These are phyloP conservation scores for Eucalyptus regnans DNA, from an alignment of 345 rosid species.

Conservation along the genomic window DNA sequence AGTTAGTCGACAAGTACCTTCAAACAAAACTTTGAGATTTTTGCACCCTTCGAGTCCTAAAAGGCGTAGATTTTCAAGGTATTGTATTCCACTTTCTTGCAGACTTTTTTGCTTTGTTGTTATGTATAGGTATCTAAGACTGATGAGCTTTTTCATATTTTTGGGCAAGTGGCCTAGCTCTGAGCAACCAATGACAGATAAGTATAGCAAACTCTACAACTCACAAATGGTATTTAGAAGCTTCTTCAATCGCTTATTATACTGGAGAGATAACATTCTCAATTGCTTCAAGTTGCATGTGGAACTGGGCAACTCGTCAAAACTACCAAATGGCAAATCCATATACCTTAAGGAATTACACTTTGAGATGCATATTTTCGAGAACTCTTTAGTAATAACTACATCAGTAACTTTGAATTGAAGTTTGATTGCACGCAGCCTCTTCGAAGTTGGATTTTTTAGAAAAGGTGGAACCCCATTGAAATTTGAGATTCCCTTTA, in stretches of 20 bases:
- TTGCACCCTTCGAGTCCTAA: rapidly evolving
- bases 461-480: not conserved
- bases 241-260: not conserved
- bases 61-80: not conserved
- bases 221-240: not conserved
- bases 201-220: not conserved
- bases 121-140: not conserved
- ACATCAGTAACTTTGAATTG: not conserved
- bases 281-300: not conserved
- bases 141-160: not conserved
- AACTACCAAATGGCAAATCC: not conserved
- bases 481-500: not conserved
- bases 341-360: rapidly evolving
- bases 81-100: not conserved
- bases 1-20: not conserved
- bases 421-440: not conserved
- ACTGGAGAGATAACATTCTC: not conserved
- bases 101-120: not conserved
- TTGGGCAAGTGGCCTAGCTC: not conserved
- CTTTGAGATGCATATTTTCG: not conserved
- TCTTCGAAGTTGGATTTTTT: not conserved
- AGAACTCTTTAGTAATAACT: not conserved
- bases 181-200: not conserved
- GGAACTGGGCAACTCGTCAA: not conserved
- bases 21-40: not conserved